Base-by-base conservation (phyloP, 1,284 basidiomycete genomes). In the Papiliotrema flavescens region DNA sequence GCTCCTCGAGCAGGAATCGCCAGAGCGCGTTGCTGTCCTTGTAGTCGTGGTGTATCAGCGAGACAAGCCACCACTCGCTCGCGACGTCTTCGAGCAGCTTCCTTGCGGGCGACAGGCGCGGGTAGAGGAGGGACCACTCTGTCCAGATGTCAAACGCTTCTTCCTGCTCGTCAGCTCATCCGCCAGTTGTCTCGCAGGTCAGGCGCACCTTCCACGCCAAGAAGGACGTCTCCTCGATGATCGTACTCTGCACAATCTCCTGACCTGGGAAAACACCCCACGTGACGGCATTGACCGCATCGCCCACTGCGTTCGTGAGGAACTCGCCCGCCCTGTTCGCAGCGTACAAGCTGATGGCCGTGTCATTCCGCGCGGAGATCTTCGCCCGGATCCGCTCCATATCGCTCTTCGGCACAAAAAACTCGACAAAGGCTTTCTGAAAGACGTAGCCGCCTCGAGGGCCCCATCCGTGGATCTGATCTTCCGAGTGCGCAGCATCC, bases 231-330 rank as follows among this genome's bases (percentile, higher is more conserved):
- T 89, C 88, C 74, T 99, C 96, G 34, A 99, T 96, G 62, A 98
- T 95, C 20, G 96, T 99, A 26, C 95, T 94, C 73, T 98, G 96
- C 47, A 97, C 81, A 67, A 98, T 92, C 80, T 98, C 96, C 76
- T 96, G 94, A 41, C 90, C 91, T 19, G 96, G 95, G 83, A 98
- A 99, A 6, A 96, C 92, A 63, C 95, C 96, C 96, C 95, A 99
- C 0, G 96, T 99, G 45, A 99, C 96, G 7, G 96, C 96, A 68
- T 98, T 98, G 37, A 95, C 93, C 8, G 92, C 90, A 35, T 95
- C 90, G 1, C 87, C 87, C 59, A 88, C 85, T 34, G 87, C 91
- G 80, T 98, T 98, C 51, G 94, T 97, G 53, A 85, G 82, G 65
- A 98, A 82, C 70, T 98, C 94, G 46, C 96, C 96, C 60, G 85